Evolutionary conservation across 2,329 filamentous ascomycete species (phyloP).

Genomic region (Dothideomycetes sp.): DNA sequence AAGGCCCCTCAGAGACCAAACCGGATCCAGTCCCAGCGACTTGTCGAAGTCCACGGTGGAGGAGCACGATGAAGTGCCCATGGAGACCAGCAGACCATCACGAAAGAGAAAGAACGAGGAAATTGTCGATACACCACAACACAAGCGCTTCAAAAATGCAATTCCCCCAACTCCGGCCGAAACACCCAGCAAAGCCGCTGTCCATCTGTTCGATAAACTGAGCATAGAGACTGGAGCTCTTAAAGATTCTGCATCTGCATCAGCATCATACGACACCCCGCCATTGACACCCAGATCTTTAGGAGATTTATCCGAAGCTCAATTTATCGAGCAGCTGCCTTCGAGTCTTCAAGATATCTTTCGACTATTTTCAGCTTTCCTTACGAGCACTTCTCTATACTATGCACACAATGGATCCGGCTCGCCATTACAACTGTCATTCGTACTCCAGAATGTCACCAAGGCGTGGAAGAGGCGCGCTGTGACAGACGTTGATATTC

Average conservation of each 20-base stretch:
- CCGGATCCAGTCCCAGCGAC: no score
- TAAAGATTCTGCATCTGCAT: constrained; percentile 11
- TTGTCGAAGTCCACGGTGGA: no score
- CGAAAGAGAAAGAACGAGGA: constrained; percentile 2
- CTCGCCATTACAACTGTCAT: constrained; percentile 29
- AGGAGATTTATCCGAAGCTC: constrained; percentile 1
- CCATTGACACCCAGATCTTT: constrained; percentile 18
- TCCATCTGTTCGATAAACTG: constrained; percentile 22
- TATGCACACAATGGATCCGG: constrained; percentile 38
- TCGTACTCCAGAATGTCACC: constrained; percentile 29
- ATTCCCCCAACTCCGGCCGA: constrained; percentile 18
- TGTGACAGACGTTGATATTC: constrained; percentile 35
- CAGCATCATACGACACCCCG: constrained; percentile 20
- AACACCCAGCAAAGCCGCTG: constrained; percentile 24
- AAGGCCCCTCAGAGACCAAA: no score
- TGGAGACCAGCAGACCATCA: neutral
- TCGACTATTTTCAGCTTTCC: constrained; percentile 35
- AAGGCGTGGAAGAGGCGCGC: constrained; percentile 34
- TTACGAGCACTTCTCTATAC: constrained; percentile 38
- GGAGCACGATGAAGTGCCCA: no score
- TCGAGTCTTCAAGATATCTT: constrained; percentile 31
- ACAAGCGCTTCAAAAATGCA: constrained; percentile 21
- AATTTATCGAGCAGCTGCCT: constrained; percentile 20
- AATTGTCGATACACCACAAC: constrained; percentile 16
- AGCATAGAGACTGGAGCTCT: constrained; percentile 16